Percentiles rank a stretch among this genome's conserved stretches.
Evolutionary conservation across 352 stramenopile species (phyloP).

Genomic region (Hyaloperonospora brassicae): DNA sequence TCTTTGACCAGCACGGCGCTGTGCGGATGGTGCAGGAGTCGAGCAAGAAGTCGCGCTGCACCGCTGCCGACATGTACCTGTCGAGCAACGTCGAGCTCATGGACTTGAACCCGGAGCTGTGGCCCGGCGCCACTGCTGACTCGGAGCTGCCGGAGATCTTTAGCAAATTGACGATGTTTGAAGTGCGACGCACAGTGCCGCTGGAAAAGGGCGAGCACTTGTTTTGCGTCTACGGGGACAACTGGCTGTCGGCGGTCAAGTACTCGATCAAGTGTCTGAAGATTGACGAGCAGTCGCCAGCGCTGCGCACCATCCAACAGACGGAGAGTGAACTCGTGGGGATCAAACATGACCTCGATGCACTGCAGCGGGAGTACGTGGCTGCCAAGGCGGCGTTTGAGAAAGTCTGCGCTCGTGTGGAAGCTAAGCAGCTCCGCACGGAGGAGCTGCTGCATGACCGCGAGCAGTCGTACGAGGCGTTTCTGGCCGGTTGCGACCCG

Average conservation of each 20-base stretch:
- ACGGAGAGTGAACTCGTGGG: slow-evolving; percentile 64
- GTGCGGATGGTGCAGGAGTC: slow-evolving; percentile 83
- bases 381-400: slow-evolving; percentile 78
- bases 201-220: slow-evolving; percentile 77
- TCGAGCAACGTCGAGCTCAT: slow-evolving; percentile 82
- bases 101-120: slow-evolving; percentile 72
- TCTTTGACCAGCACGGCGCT: slow-evolving; percentile 71
- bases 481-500: slow-evolving; percentile 54
- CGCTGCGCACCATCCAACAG: slow-evolving; percentile 60
- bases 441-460: slow-evolving; percentile 64
- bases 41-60: slow-evolving; percentile 67
- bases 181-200: slow-evolving; percentile 70
- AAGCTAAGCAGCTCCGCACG: slow-evolving; percentile 63
- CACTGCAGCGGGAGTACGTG: slow-evolving; percentile 70
- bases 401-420: slow-evolving; percentile 54
- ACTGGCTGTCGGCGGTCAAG: slow-evolving; percentile 82
- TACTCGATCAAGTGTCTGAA: slow-evolving; percentile 85
- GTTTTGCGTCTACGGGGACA: slow-evolving; percentile 85
- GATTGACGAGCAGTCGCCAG: slow-evolving; percentile 47
- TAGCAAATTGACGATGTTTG: slow-evolving; percentile 74
- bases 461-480: slow-evolving; percentile 66
- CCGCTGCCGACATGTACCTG: slow-evolving; percentile 83
- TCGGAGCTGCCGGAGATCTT: slow-evolving; percentile 78
- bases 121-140: slow-evolving; percentile 51
- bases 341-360: slow-evolving; percentile 73